A percentile compares a stretch with the other conserved stretches of the same genome.
Conservation (phyloP, 495 filamentous ascomycete species). For the Friedmanniomyces endolithicus region DNA sequence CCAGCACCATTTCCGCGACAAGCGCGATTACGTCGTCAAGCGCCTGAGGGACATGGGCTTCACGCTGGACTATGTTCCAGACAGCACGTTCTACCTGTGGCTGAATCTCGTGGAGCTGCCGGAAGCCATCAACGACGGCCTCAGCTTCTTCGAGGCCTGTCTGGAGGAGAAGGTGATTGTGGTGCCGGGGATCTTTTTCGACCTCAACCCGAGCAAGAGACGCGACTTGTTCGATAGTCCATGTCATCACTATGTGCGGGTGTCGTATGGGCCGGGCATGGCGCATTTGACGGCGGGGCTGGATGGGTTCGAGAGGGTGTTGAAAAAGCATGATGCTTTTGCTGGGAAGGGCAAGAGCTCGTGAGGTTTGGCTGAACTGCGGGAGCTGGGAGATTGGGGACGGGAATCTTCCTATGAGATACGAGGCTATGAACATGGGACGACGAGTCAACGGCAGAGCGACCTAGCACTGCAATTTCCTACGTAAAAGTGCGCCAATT, state of each 20-base stretch:
- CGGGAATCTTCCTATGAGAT: too few relatives aligned
- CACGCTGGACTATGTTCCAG: slow-evolving; percentile 53
- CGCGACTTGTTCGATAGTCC: slow-evolving; percentile 88
- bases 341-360: background rate
- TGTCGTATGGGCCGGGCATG: slow-evolving; percentile 86
- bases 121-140: slow-evolving; percentile 68
- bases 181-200: slow-evolving; percentile 85
- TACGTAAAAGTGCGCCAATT: too few relatives aligned
- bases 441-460: too few relatives aligned
- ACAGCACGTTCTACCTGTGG: slow-evolving; percentile 91
- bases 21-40: slow-evolving; percentile 76
- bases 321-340: slow-evolving; percentile 43
- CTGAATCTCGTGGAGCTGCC: slow-evolving; percentile 55
- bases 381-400: too few relatives aligned
- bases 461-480: too few relatives aligned
- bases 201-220: slow-evolving; percentile 80
- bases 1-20: slow-evolving; percentile 74
- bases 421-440: too few relatives aligned
- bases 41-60: slow-evolving; percentile 77
- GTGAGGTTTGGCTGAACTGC: too few relatives aligned
- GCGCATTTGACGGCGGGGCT: slow-evolving; percentile 73
- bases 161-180: slow-evolving; percentile 88
- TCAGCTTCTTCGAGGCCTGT: slow-evolving; percentile 94
- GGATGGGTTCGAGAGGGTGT: slow-evolving; percentile 77
- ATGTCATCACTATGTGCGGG: slow-evolving; percentile 83